A percentile compares a stretch with the other conserved stretches of the same genome.
These are phyloP conservation scores for Lactarius akahatsu DNA, from an alignment of 768 basidiomycete genomes.

Conservation along the genomic window DNA sequence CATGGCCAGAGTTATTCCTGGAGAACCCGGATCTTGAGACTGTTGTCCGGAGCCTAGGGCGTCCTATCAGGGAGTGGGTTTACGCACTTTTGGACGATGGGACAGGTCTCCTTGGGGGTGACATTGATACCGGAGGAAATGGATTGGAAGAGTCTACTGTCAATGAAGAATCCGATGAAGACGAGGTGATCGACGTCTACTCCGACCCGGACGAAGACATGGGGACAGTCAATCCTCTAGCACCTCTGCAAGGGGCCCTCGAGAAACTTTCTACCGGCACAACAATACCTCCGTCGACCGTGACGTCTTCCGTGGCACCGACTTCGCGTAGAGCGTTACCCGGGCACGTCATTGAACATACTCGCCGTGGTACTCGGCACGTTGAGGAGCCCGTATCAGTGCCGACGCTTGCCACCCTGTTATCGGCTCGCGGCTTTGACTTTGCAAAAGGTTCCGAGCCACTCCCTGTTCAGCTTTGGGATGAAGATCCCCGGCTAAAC, in stretches of 20 bases:
- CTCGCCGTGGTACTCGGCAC: constrained; percentile 68
- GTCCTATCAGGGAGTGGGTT: constrained; percentile 61
- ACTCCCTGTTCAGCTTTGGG: constrained; percentile 49
- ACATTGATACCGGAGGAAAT: constrained; percentile 30
- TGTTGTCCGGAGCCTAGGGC: constrained; percentile 59
- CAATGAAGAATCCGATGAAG: constrained; percentile 48
- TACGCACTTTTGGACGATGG: constrained; percentile 69
- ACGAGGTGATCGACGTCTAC: constrained; percentile 67
- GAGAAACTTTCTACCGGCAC: constrained; percentile 49
- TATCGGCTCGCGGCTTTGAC: constrained; percentile 37
- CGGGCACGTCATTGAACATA: constrained; percentile 51
- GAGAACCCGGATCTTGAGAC: constrained; percentile 76
- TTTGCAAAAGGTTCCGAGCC: constrained; percentile 30
- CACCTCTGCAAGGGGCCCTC: constrained; percentile 67
- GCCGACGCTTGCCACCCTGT: constrained; percentile 47
- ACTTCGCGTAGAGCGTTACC: constrained; percentile 27
- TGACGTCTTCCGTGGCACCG: constrained; percentile 38
- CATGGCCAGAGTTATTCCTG: constrained; percentile 72
- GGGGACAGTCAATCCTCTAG: constrained; percentile 53
- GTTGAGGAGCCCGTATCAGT: constrained; percentile 58
- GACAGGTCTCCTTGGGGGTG: constrained; percentile 53
- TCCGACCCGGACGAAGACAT: constrained; percentile 51
- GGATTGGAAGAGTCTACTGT: constrained; percentile 31
- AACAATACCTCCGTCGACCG: constrained; percentile 33
- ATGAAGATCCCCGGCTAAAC: constrained; percentile 51